phyloP scores from a whole-genome alignment of 208 protist genomes.

The Acanthamoeba rhysodes region DNA sequence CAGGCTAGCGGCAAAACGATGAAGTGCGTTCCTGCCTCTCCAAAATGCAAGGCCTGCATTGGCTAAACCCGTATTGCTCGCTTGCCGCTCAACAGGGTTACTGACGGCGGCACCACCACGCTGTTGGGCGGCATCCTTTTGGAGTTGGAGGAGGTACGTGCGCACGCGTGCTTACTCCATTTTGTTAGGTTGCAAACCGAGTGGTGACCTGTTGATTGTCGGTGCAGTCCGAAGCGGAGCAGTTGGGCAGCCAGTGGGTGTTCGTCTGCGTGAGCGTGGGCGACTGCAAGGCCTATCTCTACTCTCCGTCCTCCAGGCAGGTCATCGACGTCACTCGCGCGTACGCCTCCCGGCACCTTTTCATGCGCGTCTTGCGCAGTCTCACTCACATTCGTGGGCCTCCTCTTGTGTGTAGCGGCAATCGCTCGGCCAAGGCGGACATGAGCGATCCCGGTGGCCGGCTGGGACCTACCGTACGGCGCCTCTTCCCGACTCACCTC shows the following conservation, averaged over 20 bases:
- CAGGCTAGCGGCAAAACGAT: constrained; percentile 45
- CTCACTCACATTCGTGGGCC: background rate
- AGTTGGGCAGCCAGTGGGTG: constrained; percentile 72
- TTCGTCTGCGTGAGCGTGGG: constrained; percentile 83
- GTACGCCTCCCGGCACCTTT: background rate
- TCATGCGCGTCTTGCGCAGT: background rate
- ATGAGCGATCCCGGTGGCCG: constrained; percentile 84
- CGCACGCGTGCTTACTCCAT: background rate
- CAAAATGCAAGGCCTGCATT: background rate
- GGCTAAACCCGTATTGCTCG: background rate
- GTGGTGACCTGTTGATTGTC: too few relatives aligned
- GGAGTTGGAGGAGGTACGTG: constrained; percentile 20
- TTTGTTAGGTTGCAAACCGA: too few relatives aligned
- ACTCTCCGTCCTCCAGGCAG: constrained; percentile 18
- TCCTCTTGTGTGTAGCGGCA: background rate
- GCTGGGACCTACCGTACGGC: constrained; percentile 70
- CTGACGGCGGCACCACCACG: constrained; percentile 67
- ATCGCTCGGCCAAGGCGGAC: constrained; percentile 64
- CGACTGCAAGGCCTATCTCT: constrained; percentile 86
- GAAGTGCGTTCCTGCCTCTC: background rate
- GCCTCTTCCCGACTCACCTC: background rate
- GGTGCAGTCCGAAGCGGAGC: constrained; percentile 19
- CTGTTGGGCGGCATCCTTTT: constrained; percentile 68
- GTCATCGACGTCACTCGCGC: constrained; percentile 83
- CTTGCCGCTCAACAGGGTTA: background rate